phyloP scores from a whole-genome alignment of 2,329 filamentous ascomycete species.

The Fusarium nurragi region DNA sequence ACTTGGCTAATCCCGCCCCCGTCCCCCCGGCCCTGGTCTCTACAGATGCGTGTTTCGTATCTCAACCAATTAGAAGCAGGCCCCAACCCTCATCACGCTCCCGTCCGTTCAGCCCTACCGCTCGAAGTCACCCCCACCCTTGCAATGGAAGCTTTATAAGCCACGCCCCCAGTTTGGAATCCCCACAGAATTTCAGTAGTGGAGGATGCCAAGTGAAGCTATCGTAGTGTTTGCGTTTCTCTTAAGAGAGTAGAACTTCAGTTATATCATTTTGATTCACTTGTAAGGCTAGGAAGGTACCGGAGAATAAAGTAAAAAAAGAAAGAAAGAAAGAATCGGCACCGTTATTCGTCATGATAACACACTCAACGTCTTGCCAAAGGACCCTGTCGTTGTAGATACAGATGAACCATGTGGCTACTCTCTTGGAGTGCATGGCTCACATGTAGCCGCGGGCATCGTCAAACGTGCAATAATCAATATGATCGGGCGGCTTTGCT shows the following conservation, averaged over 20 bases:
- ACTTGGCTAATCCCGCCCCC: background rate
- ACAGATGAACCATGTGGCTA: conserved; percentile 14
- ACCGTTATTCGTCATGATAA: background rate
- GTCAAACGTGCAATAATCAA: conserved; percentile 9
- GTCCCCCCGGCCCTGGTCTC: background rate
- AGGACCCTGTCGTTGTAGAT: conserved; percentile 2
- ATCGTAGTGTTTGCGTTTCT: background rate
- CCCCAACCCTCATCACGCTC: conserved; percentile 34
- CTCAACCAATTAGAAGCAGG: conserved; percentile 15
- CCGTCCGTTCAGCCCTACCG: conserved; percentile 42
- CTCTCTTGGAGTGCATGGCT: conserved; percentile 3
- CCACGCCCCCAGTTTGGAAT: conserved; percentile 17
- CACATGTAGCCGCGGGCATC: conserved; percentile 28
- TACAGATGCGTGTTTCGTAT: background rate
- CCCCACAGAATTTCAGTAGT: conserved; percentile 12
- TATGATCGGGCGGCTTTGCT: conserved; percentile 19
- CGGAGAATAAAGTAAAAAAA: too few relatives aligned
- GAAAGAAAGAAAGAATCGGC: background rate
- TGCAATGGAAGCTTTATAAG: background rate
- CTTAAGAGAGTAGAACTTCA: background rate
- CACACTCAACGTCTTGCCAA: conserved; percentile 5
- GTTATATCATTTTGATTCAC: background rate
- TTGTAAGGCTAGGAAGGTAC: background rate
- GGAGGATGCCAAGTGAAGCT: background rate
- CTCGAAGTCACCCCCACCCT: conserved; percentile 8